A percentile compares a stretch with the other conserved stretches of the same genome.
These are phyloP conservation scores for Eutrema salsugineum DNA, from an alignment of 441 rosid species.

Conservation along the genomic window DNA sequence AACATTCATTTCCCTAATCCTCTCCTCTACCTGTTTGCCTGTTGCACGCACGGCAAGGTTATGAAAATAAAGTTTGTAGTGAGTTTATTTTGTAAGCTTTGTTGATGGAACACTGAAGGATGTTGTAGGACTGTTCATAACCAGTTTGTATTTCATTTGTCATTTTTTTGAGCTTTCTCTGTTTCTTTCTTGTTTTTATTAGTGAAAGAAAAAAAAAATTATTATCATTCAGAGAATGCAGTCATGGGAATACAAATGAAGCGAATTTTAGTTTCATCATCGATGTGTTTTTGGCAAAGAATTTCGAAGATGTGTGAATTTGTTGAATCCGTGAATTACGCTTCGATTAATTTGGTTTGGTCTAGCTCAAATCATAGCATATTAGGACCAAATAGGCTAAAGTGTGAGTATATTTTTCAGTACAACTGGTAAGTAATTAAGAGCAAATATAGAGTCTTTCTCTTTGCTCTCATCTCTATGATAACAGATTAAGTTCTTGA, in stretches of 20 bases:
- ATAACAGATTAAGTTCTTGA: not conserved
- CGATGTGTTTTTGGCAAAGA: not conserved
- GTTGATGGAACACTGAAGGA: slow-evolving; percentile 3
- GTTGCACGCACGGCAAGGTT: not conserved
- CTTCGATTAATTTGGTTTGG: not conserved
- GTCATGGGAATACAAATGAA: too few species aligned
- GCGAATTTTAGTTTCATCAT: not conserved
- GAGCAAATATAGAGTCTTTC: not conserved
- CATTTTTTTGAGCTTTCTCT: not conserved
- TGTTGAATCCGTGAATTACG: not conserved
- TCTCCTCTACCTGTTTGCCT: not conserved
- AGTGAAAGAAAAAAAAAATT: not conserved
- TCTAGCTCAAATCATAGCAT: not conserved
- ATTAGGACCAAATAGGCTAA: not conserved
- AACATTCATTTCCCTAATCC: not conserved
- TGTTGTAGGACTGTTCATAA: not conserved
- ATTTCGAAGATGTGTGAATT: not conserved
- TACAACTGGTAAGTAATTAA: not conserved
- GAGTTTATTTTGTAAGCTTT: not conserved
- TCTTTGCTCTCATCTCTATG: not conserved
- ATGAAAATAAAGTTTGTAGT: not conserved
- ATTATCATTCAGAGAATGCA: not conserved
- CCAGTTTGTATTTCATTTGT: not conserved
- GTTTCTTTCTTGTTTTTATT: not conserved
- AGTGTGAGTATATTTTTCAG: not conserved